A percentile compares a stretch with the other conserved stretches of the same genome.
Evolutionary conservation across 1,284 basidiomycete genomes (phyloP).

Genomic region (Cutaneotrichosporon cavernicola): DNA sequence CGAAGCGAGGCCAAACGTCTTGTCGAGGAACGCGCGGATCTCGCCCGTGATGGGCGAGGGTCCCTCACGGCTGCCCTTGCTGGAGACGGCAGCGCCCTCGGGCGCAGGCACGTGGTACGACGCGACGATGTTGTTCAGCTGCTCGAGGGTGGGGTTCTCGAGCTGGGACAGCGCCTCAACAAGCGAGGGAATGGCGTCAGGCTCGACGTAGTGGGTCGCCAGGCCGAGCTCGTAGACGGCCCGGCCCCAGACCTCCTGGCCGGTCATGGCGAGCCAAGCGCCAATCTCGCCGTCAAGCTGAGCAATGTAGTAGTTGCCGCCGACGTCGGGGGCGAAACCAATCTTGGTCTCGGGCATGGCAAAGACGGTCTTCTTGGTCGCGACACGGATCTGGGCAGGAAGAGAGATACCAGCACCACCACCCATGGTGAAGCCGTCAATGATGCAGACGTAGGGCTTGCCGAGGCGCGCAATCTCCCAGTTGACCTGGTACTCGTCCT

Average conservation of each 20-base stretch:
- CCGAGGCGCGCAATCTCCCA: constrained; percentile 73
- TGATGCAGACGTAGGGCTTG: constrained; percentile 84
- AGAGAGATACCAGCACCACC: constrained; percentile 89
- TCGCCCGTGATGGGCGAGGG: constrained; percentile 62
- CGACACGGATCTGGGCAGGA: constrained; percentile 87
- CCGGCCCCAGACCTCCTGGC: constrained; percentile 68
- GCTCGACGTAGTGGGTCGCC: constrained; percentile 85
- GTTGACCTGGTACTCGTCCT: constrained; percentile 90
- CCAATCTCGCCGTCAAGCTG: constrained; percentile 88
- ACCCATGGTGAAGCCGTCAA: constrained; percentile 93
- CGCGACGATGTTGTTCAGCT: constrained; percentile 33
- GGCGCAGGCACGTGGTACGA: constrained; percentile 29
- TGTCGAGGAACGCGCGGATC: constrained; percentile 72
- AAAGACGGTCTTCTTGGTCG: constrained; percentile 86
- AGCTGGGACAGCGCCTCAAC: constrained; percentile 51
- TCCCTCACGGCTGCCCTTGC: constrained; percentile 60
- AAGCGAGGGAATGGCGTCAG: constrained; percentile 68
- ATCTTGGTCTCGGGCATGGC: constrained; percentile 99
- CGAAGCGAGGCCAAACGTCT: constrained; percentile 66
- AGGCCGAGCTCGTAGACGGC: constrained; percentile 83
- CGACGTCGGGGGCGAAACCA: constrained; percentile 65
- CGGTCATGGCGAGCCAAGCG: constrained; percentile 89
- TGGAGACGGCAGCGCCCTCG: constrained; percentile 63
- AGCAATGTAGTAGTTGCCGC: constrained; percentile 84
- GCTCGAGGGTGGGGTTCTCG: constrained; percentile 32